A percentile compares a stretch with the other conserved stretches of the same genome.
Evolutionary conservation across 371 early-diverging fungal genomes (phyloP).

Genomic region (Rhizomucor miehei): DNA sequence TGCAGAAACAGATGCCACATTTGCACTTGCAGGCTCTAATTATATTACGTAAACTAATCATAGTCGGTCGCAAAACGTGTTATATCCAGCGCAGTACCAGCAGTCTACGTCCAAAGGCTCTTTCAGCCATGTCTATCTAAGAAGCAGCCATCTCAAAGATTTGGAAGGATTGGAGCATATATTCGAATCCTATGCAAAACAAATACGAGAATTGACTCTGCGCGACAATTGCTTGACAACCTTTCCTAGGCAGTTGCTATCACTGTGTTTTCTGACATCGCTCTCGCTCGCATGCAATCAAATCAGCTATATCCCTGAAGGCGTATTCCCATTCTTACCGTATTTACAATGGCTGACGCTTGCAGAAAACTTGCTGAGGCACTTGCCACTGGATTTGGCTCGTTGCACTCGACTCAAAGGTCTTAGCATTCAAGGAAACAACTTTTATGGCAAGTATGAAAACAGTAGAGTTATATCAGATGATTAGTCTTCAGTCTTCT

Average conservation of each 20-base stretch:
- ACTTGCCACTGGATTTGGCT: conserved; percentile 52
- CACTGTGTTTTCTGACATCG: conserved; percentile 56
- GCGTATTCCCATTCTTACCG: conserved; percentile 16
- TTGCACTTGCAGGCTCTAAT: too few relatives aligned
- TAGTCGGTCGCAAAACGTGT: too few relatives aligned
- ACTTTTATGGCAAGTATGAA: conserved; percentile 28
- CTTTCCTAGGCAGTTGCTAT: conserved; percentile 56
- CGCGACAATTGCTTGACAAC: conserved; percentile 41
- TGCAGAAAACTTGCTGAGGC: conserved; percentile 19
- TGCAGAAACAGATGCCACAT: too few relatives aligned
- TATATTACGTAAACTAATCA: too few relatives aligned
- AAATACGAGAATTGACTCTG: conserved; percentile 38
- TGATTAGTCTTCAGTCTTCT: too few relatives aligned
- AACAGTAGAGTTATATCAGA: conserved; percentile 31
- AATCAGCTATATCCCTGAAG: conserved; percentile 24
- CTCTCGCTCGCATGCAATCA: conserved; percentile 65
- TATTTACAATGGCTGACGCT: conserved; percentile 34
- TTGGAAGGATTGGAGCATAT: conserved; percentile 13
- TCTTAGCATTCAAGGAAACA: conserved; percentile 62
- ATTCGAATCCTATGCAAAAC: not conserved
- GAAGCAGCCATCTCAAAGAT: conserved; percentile 16
- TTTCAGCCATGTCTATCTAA: not conserved
- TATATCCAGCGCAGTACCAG: too few relatives aligned
- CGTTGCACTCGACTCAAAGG: conserved; percentile 55
- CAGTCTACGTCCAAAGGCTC: too few relatives aligned